phyloP scores from a whole-genome alignment of 2,329 filamentous ascomycete genomes.

The Venturia asperata region DNA sequence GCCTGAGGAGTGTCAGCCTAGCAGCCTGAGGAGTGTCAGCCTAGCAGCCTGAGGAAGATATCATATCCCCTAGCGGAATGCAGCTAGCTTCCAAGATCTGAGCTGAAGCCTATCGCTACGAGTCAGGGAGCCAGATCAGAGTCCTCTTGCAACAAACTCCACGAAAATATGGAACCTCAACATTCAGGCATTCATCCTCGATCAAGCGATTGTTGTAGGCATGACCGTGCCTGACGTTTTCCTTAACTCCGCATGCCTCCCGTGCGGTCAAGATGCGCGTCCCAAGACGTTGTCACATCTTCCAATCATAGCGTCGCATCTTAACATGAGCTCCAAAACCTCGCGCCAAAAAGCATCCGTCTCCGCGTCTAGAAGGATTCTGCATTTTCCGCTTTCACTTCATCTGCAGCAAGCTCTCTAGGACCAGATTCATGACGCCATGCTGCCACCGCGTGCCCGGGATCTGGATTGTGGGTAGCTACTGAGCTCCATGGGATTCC shows the following conservation, averaged over 20 bases:
- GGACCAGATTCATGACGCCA: background rate
- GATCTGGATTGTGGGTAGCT: background rate
- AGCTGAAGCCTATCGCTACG: no score
- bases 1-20: no score
- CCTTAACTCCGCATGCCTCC: background rate
- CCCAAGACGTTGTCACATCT: background rate
- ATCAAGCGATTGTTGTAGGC: background rate
- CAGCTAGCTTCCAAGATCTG: no score
- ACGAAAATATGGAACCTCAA: no score
- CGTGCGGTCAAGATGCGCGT: background rate
- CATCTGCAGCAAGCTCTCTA: no score
- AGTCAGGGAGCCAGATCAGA: no score
- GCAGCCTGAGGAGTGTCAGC: no score
- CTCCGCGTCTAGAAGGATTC: background rate
- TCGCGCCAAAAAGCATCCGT: background rate
- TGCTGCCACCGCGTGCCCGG: background rate
- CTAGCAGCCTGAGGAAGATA: no score
- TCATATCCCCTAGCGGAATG: no score
- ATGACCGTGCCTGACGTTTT: background rate
- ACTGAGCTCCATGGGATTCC: background rate
- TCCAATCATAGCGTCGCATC: background rate
- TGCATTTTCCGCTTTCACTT: no score
- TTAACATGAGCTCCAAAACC: background rate
- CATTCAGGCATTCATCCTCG: no score
- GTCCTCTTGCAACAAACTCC: no score